A percentile compares a stretch with the other conserved stretches of the same genome.
Conservation (phyloP, 768 basidiomycete genomes). For the Flagelloscypha sp. region DNA sequence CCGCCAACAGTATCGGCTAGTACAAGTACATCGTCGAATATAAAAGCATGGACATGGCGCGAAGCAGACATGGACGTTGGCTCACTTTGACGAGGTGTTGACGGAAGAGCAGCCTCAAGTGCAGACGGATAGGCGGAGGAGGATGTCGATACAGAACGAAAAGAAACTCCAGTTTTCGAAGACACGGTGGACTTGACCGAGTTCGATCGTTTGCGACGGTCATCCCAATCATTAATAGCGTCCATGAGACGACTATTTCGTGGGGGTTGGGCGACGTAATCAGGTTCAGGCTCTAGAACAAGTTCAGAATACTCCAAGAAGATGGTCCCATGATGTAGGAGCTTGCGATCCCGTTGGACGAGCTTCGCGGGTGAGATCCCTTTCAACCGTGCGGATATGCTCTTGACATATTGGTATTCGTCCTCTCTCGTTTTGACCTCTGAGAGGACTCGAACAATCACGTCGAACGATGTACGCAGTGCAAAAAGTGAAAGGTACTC, state of each 20-base stretch:
- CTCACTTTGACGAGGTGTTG: too few relatives aligned
- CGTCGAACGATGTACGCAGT: constrained; percentile 56
- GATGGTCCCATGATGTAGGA: constrained; percentile 61
- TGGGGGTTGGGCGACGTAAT: neutral
- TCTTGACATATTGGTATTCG: constrained; percentile 70
- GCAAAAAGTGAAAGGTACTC: constrained; percentile 66
- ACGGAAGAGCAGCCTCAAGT: constrained; percentile 13
- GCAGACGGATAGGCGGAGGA: constrained; percentile 12
- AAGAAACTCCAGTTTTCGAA: constrained; percentile 19
- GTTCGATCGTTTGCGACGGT: constrained; percentile 29
- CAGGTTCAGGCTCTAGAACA: neutral
- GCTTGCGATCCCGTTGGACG: constrained; percentile 62
- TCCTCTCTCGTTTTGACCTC: constrained; percentile 85
- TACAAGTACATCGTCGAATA: constrained; percentile 68
- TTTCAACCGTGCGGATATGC: constrained; percentile 47
- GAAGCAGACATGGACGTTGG: constrained; percentile 1
- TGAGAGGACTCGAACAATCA: constrained; percentile 68
- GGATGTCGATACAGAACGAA: constrained; percentile 12
- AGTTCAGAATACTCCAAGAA: constrained; percentile 38
- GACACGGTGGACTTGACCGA: constrained; percentile 21
- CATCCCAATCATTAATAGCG: constrained; percentile 38
- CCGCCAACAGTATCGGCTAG: too few relatives aligned
- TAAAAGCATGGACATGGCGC: constrained; percentile 27
- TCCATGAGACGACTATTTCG: constrained; percentile 25
- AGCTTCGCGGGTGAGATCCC: constrained; percentile 52